Percentiles rank a stretch among this genome's conserved stretches.
Conservation (phyloP, 2,329 filamentous ascomycete species). For the Cladobotryum mycophilum region DNA sequence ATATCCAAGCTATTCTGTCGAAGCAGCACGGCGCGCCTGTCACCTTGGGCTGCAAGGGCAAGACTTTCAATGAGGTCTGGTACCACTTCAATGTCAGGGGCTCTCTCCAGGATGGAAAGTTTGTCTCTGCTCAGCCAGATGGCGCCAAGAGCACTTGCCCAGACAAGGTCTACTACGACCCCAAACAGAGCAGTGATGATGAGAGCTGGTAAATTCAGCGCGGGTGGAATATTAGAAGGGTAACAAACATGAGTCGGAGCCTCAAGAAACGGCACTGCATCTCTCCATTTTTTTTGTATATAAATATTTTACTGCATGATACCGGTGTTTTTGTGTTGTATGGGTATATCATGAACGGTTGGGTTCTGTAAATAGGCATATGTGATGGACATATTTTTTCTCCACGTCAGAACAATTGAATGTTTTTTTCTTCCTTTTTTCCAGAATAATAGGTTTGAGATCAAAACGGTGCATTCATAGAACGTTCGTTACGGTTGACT, state of each 20-base stretch:
- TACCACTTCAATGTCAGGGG: slow-evolving; percentile 58
- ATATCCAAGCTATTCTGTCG: slow-evolving; percentile 53
- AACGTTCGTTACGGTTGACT: too few species aligned
- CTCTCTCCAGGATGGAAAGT: slow-evolving; percentile 53
- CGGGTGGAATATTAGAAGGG: not conserved
- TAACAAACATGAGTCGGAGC: not conserved
- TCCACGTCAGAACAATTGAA: too few species aligned
- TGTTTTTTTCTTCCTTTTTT: too few species aligned
- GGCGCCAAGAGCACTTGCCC: slow-evolving; percentile 58
- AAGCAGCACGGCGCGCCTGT: slow-evolving; percentile 47
- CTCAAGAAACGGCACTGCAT: too few species aligned
- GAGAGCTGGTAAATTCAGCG: not conserved
- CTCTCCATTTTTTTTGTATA: too few species aligned
- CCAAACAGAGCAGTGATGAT: slow-evolving; percentile 9
- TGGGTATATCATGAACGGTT: too few species aligned
- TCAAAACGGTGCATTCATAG: too few species aligned
- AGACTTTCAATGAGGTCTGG: slow-evolving; percentile 48
- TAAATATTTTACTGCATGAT: too few species aligned
- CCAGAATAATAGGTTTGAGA: too few species aligned
- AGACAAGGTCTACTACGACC: slow-evolving; percentile 56
- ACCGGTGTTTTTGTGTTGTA: too few species aligned
- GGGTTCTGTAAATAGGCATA: too few species aligned
- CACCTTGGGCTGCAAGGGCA: slow-evolving; percentile 50
- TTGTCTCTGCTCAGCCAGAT: slow-evolving; percentile 49
- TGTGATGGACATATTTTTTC: too few species aligned